phyloP scores from a whole-genome alignment of 2,329 filamentous ascomycete genomes.

The Aspergillus sp. region DNA sequence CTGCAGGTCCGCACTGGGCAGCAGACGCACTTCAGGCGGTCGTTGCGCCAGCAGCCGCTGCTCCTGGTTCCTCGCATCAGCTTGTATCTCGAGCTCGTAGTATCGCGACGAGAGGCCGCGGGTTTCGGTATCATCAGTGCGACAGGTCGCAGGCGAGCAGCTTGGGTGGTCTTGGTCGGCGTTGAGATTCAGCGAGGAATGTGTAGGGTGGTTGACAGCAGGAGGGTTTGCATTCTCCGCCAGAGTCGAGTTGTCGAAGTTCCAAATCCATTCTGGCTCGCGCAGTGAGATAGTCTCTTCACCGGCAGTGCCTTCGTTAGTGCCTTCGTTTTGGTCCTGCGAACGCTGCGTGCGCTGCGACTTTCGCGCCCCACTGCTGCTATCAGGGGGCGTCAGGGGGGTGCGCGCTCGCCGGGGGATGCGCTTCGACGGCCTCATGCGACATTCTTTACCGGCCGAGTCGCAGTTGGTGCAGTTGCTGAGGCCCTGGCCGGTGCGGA shows the following conservation, averaged over 20 bases:
- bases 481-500: constrained; percentile 9
- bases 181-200: too few species aligned
- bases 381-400: neutral
- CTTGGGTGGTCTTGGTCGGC: too few species aligned
- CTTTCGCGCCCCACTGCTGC: neutral
- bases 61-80: constrained; percentile 10
- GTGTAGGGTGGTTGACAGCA: too few species aligned
- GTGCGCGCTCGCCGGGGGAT: neutral
- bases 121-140: constrained; percentile 6
- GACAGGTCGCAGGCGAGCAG: constrained; percentile 2
- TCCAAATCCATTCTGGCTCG: constrained; percentile 6
- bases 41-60: constrained; percentile 5
- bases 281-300: too few species aligned
- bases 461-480: constrained; percentile 15
- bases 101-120: constrained; percentile 6
- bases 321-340: neutral
- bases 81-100: constrained; percentile 15
- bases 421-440: constrained; percentile 5
- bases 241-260: neutral
- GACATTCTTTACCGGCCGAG: constrained; percentile 10
- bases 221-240: neutral
- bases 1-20: constrained; percentile 11
- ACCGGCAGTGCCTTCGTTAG: neutral
- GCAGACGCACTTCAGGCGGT: neutral
- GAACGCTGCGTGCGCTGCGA: neutral